These are phyloP conservation scores for Mycosphaerella sp. DNA, from an alignment of 2,329 filamentous ascomycete genomes.

Conservation along the genomic window DNA sequence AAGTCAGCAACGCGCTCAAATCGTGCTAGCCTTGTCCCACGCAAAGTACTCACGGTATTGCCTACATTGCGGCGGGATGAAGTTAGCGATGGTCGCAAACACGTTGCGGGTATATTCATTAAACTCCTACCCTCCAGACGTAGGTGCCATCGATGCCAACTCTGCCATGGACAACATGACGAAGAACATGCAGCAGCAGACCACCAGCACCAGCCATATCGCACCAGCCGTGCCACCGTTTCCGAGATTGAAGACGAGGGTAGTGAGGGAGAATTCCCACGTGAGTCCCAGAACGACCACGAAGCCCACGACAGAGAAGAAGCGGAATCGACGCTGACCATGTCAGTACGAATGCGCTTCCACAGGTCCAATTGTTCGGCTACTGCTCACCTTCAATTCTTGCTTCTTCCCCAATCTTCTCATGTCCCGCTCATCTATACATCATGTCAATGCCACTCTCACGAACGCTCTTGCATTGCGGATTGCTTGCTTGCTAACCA, in stretches of 20 bases:
- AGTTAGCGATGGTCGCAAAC: not conserved
- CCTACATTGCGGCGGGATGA: conserved; percentile 20
- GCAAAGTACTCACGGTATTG: not conserved
- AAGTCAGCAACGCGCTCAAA: not conserved
- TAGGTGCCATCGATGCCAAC: conserved; percentile 51
- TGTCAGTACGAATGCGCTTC: not conserved
- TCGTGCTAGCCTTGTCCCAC: not conserved
- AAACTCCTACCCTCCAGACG: conserved; percentile 46
- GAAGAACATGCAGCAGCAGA: conserved; percentile 23
- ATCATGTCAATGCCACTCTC: not conserved
- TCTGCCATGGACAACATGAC: conserved; percentile 43
- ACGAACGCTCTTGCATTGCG: not conserved
- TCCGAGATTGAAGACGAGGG: conserved; percentile 22
- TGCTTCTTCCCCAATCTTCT: conserved; percentile 23
- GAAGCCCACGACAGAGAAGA: conserved; percentile 28
- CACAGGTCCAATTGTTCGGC: not conserved
- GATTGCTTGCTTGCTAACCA: conserved; percentile 11
- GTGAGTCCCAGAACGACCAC: conserved; percentile 26
- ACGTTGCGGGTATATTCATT: conserved; percentile 35
- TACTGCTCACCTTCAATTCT: conserved; percentile 17
- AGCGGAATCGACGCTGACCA: conserved; percentile 26
- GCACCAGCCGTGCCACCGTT: conserved; percentile 51
- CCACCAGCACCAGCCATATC: conserved; percentile 42
- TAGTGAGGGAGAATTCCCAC: conserved; percentile 25
- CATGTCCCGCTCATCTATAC: conserved; percentile 22